phyloP scores from a whole-genome alignment of 208 protist species.

The Leishmania martiniquensis region DNA sequence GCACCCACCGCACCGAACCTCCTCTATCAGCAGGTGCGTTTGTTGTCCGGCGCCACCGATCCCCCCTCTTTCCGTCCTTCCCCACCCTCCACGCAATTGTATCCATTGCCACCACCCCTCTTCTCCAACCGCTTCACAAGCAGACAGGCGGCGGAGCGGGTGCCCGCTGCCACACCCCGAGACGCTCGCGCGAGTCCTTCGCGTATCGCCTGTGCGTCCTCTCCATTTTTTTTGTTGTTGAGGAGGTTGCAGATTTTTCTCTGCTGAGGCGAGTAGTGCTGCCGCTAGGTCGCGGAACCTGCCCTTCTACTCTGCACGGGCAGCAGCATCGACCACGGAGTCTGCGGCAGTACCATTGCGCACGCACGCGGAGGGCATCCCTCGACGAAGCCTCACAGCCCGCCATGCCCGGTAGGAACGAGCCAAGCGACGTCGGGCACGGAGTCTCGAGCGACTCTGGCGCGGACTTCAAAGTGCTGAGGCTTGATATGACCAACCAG shows the following conservation, averaged over 20 bases:
- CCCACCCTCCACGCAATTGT: not conserved
- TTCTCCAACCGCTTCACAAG: no score
- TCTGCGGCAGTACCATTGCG: not conserved
- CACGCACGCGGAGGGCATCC: not conserved
- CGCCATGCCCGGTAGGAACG: not conserved
- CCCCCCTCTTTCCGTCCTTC: not conserved
- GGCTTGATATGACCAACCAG: slow-evolving; percentile 18
- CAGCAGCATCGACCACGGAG: not conserved
- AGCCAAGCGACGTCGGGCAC: not conserved
- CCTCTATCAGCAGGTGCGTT: not conserved
- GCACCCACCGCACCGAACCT: not conserved
- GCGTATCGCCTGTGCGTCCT: not conserved
- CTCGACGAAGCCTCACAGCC: not conserved
- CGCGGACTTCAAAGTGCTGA: slow-evolving; percentile 13
- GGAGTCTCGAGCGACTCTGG: not conserved
- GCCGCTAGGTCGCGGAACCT: not conserved
- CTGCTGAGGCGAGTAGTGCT: not conserved
- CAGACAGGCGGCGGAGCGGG: not conserved
- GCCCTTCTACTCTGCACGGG: not conserved
- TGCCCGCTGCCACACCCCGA: not conserved
- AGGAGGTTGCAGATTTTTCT: not conserved
- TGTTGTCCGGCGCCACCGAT: not conserved
- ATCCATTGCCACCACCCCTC: no score
- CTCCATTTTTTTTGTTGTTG: not conserved
- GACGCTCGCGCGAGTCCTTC: not conserved